Percentiles rank a stretch among this genome's conserved stretches.
phyloP scores from a whole-genome alignment of 2,329 filamentous ascomycete genomes.

The Cladophialophora psammophila region DNA sequence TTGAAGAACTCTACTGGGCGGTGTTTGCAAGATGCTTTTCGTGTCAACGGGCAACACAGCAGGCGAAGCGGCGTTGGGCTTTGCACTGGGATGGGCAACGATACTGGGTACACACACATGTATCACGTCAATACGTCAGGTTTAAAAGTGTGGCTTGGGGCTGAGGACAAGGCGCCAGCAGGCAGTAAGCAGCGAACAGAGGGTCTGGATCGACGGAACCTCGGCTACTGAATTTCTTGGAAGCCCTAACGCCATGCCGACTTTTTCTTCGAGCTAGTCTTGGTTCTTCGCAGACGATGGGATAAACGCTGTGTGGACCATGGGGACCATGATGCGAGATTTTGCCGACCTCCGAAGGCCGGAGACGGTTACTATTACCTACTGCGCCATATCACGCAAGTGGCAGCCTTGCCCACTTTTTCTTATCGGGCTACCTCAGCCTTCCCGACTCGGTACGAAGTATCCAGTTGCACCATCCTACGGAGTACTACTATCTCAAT shows the following conservation, averaged over 20 bases:
- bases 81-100: background rate
- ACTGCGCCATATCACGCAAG: background rate
- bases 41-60: background rate
- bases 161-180: background rate
- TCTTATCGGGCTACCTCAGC: conserved; percentile 1
- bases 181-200: background rate
- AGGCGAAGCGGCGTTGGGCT: background rate
- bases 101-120: too few species aligned
- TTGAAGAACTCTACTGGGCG: background rate
- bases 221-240: background rate
- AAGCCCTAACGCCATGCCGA: background rate
- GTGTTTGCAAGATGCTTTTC: background rate
- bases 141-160: background rate
- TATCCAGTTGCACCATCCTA: background rate
- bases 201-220: background rate
- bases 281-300: background rate
- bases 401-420: conserved; percentile 18
- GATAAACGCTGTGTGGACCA: too few species aligned
- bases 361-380: background rate
- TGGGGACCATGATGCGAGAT: conserved; percentile 1
- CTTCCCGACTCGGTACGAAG: background rate
- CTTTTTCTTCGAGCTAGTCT: background rate
- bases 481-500: background rate
- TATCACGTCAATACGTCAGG: background rate
- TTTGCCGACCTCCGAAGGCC: conserved; percentile 11